Conservation (phyloP, 495 filamentous ascomycete genomes). For the Melanomma pulvis-pyrius region DNA sequence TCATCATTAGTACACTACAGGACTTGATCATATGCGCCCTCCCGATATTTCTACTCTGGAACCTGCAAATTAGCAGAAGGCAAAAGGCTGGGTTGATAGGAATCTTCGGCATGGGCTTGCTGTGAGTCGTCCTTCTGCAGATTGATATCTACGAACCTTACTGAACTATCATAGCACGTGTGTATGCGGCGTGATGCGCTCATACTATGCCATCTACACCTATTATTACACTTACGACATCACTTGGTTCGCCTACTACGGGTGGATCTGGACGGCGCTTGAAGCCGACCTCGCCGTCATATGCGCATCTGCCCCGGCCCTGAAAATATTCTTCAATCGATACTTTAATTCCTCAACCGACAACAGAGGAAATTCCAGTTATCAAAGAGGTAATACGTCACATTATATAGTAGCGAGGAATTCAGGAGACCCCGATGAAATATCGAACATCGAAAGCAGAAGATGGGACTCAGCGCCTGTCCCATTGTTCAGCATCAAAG, state of each 20-base stretch:
- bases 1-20: conserved; percentile 33
- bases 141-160: background rate
- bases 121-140: conserved; percentile 20
- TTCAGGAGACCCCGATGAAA: background rate
- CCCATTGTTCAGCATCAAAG: conserved; percentile 15
- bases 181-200: conserved; percentile 35
- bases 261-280: conserved; percentile 38
- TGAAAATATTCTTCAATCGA: conserved; percentile 41
- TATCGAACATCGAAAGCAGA: background rate
- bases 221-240: conserved; percentile 41
- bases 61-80: conserved; percentile 35
- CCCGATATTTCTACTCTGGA: conserved; percentile 38
- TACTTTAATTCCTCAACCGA: conserved; percentile 36
- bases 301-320: conserved; percentile 41
- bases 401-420: background rate
- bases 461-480: background rate
- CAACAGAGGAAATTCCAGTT: background rate
- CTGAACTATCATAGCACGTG: conserved; percentile 22
- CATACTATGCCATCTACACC: conserved; percentile 28
- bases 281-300: conserved; percentile 43
- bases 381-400: background rate
- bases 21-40: conserved; percentile 35
- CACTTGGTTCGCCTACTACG: conserved; percentile 33
- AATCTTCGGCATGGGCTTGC: conserved; percentile 37
- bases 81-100: conserved; percentile 37